Evolutionary conservation across 1,139 yeast species (phyloP).

Genomic region (Meyerozyma smithsonii): DNA sequence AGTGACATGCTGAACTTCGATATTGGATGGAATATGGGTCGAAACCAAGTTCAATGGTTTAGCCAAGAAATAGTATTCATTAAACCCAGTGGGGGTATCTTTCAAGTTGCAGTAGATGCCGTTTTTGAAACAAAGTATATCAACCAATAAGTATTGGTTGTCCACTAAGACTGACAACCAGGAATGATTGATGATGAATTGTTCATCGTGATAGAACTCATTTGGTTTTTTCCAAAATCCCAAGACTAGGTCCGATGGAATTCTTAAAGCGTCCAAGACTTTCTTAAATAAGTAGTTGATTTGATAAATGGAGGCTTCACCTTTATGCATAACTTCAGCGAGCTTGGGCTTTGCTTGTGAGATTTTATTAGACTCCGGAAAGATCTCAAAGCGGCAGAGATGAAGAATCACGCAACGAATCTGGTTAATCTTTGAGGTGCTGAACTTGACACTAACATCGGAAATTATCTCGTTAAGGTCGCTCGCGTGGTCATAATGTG

Average conservation of each 20-base stretch:
- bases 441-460: constrained; percentile 42
- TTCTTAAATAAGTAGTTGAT: constrained; percentile 71
- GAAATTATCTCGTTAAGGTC: constrained; percentile 43
- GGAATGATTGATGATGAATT: constrained; percentile 69
- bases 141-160: constrained; percentile 76
- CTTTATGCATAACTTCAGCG: constrained; percentile 30
- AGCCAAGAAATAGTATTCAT: constrained; percentile 70
- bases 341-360: constrained; percentile 40
- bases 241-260: constrained; percentile 69
- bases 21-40: constrained; percentile 80
- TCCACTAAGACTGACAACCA: constrained; percentile 81
- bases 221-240: constrained; percentile 85
- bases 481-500: constrained; percentile 21
- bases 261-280: constrained; percentile 64
- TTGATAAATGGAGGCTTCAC: constrained; percentile 61
- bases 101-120: constrained; percentile 35
- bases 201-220: constrained; percentile 47
- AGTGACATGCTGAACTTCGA: constrained; percentile 75
- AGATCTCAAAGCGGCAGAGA: constrained; percentile 34
- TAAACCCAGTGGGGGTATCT: constrained; percentile 18
- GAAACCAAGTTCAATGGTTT: constrained; percentile 72
- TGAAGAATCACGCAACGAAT: constrained; percentile 37
- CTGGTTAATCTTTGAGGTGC: constrained; percentile 30
- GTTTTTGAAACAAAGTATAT: constrained; percentile 38
- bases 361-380: constrained; percentile 35